Evolutionary conservation across 2,329 filamentous ascomycete genomes (phyloP).

Genomic region (Trichoderma oligosporum): DNA sequence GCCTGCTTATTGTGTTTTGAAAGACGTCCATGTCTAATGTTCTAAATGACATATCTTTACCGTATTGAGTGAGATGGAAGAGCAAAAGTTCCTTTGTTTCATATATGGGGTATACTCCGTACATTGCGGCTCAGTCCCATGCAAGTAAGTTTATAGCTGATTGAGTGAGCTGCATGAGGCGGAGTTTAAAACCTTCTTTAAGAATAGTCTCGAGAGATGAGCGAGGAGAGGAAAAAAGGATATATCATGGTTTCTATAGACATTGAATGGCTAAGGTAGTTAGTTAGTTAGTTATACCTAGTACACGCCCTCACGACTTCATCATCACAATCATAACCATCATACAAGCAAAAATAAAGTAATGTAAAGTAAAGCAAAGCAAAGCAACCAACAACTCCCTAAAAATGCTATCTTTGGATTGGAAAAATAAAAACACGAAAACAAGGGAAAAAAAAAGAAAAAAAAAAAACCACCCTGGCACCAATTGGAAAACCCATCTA

Average conservation of each 20-base stretch:
- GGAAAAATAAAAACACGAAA: not conserved
- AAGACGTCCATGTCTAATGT: not conserved
- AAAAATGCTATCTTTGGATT: conserved; percentile 3
- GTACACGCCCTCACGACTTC: not conserved
- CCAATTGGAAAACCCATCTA: not conserved
- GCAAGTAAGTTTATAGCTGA: not conserved
- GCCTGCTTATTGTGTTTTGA: not conserved
- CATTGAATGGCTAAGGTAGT: no score
- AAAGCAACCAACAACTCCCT: conserved; percentile 11
- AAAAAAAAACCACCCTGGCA: not conserved
- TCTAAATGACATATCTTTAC: not conserved
- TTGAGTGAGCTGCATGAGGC: not conserved
- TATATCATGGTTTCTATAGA: not conserved
- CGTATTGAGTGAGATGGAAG: not conserved
- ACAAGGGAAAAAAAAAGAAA: not conserved
- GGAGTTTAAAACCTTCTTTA: no score
- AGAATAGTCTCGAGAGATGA: not conserved
- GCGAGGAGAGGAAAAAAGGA: not conserved
- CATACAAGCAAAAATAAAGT: not conserved
- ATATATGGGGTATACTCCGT: no score
- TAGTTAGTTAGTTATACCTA: not conserved
- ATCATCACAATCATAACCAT: not conserved
- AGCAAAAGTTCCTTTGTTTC: conserved; percentile 9
- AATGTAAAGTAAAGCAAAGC: no score
- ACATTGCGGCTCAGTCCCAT: not conserved